Conservation (phyloP, 345 rosid species). For the Orychophragmus violaceus region DNA sequence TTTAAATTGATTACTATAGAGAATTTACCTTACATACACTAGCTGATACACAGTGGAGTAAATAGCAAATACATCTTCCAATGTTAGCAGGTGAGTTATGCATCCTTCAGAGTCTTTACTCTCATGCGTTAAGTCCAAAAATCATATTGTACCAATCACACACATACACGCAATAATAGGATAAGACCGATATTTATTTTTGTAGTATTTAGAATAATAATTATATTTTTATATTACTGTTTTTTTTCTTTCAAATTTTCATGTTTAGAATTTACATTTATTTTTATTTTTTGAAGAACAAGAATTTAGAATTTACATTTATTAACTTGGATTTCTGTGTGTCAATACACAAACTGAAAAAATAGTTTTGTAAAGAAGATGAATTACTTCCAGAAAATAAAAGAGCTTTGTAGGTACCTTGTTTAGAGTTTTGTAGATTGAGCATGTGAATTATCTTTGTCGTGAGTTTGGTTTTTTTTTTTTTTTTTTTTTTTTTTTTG, state of each 20-base stretch:
- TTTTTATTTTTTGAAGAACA: too few relatives aligned
- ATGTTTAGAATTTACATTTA: too few relatives aligned
- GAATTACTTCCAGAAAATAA: not conserved
- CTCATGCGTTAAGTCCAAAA: slow-evolving; percentile 9
- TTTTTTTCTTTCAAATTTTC: not conserved
- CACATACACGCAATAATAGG: not conserved
- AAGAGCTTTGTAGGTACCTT: too few relatives aligned
- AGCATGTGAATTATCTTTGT: too few relatives aligned
- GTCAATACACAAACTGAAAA: not conserved
- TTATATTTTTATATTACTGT: not conserved
- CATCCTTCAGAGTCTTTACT: not conserved
- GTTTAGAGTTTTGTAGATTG: too few relatives aligned
- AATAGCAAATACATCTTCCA: slow-evolving; percentile 17
- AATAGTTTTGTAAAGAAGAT: not conserved
- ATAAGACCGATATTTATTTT: not conserved
- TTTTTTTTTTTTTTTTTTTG: too few relatives aligned
- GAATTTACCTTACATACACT: not conserved
- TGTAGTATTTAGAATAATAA: not conserved
- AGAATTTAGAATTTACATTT: not conserved
- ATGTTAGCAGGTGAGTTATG: slow-evolving; percentile 11
- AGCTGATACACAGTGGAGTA: not conserved
- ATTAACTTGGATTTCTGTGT: not conserved
- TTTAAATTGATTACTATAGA: not conserved
- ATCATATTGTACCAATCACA: not conserved
- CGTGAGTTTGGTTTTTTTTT: too few relatives aligned